phyloP scores from a whole-genome alignment of 768 basidiomycete genomes.

The Crucibulum laeve region DNA sequence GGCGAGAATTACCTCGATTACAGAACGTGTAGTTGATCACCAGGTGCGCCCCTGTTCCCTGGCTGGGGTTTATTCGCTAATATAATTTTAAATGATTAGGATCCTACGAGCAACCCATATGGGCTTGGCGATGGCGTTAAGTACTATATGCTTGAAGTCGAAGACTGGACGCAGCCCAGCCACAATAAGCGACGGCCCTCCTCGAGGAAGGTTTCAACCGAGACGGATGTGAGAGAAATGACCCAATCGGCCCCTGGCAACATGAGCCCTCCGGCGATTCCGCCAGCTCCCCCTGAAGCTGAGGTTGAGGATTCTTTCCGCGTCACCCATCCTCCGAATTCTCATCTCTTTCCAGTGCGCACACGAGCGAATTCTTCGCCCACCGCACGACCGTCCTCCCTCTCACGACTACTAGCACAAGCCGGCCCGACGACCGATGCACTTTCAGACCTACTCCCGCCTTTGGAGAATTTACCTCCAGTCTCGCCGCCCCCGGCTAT shows the following conservation, averaged over 20 bases:
- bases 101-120: constrained; percentile 84
- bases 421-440: constrained; percentile 47
- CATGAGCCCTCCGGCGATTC: constrained; percentile 35
- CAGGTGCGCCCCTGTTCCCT: constrained; percentile 48
- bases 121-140: constrained; percentile 85
- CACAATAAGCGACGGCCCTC: constrained; percentile 57
- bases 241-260: constrained; percentile 17
- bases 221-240: constrained; percentile 32
- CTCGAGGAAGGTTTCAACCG: constrained; percentile 45
- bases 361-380: constrained; percentile 65
- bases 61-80: constrained; percentile 2
- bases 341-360: constrained; percentile 62
- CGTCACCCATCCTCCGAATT: constrained; percentile 60
- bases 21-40: constrained; percentile 79
- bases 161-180: constrained; percentile 84
- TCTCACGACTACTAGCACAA: constrained; percentile 77
- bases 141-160: constrained; percentile 91
- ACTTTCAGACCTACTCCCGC: not conserved
- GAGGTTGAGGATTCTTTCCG: constrained; percentile 74
- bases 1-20: constrained; percentile 83
- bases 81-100: constrained; percentile 35
- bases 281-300: constrained; percentile 60
- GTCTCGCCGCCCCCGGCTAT: not conserved
- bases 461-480: not conserved
- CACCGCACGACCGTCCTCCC: constrained; percentile 68